phyloP scores from a whole-genome alignment of 78 protist species.

The Dictyostelium citrinum region DNA sequence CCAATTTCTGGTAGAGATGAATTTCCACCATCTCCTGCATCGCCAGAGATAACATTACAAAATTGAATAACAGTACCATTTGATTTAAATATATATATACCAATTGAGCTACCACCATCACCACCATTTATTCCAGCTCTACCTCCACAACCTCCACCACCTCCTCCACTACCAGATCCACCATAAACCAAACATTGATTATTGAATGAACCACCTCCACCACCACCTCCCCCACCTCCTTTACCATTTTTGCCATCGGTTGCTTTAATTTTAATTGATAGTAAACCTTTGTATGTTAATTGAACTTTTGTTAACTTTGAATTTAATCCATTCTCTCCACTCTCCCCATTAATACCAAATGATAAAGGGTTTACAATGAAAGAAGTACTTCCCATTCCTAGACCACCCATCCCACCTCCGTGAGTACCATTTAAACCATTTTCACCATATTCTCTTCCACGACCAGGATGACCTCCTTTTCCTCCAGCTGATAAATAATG shows the following conservation, averaged over 20 bases:
- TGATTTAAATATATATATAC: not conserved
- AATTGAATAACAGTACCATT: not conserved
- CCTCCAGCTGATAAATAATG: not conserved
- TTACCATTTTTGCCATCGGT: not conserved
- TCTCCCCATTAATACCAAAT: constrained; percentile 3
- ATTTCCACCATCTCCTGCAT: constrained; percentile 30
- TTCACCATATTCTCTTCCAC: not conserved
- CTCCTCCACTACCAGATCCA: constrained; percentile 2
- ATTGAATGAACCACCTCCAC: not conserved
- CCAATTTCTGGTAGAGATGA: not conserved
- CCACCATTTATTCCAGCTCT: not conserved
- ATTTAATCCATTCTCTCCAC: not conserved
- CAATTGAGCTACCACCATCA: constrained; percentile 23
- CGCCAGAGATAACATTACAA: not conserved
- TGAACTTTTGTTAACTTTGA: not conserved
- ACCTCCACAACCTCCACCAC: constrained; percentile 45
- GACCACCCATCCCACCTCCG: constrained; percentile 5
- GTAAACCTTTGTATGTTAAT: not conserved
- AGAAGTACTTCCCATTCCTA: not conserved
- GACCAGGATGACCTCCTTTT: not conserved
- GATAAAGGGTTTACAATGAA: not conserved
- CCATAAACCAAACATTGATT: constrained; percentile 21
- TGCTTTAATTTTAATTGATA: not conserved
- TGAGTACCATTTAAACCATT: not conserved
- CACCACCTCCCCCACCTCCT: constrained; percentile 70